A percentile compares a stretch with the other conserved stretches of the same genome.
Evolutionary conservation across 2,329 filamentous ascomycete genomes (phyloP).

Genomic region (Neopestalotiopsis sp.): DNA sequence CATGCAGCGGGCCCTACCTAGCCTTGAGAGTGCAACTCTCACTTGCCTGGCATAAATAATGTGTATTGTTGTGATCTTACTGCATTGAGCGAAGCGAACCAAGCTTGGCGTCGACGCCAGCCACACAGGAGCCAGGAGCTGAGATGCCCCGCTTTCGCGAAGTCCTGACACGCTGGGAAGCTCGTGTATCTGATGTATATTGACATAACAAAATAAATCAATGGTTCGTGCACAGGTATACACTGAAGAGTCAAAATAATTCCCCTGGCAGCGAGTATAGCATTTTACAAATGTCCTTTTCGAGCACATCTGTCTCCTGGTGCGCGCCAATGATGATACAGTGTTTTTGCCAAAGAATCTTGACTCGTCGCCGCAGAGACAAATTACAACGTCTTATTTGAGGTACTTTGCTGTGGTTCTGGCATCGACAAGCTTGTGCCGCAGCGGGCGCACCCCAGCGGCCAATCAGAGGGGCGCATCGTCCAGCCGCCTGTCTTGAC

Average conservation of each 20-base stretch:
- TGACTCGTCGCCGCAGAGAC: constrained; percentile 4
- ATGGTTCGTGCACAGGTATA: background rate
- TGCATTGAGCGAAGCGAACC: constrained; percentile 1
- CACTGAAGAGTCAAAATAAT: background rate
- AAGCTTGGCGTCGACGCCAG: background rate
- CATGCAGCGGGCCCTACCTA: background rate
- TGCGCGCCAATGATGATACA: background rate
- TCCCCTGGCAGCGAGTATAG: background rate
- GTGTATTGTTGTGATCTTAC: background rate
- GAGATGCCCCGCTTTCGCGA: background rate
- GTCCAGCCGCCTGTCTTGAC: constrained; percentile 8
- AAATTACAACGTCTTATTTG: background rate
- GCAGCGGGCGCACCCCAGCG: background rate
- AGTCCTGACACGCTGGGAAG: background rate
- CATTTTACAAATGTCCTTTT: background rate
- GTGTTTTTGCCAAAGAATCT: background rate
- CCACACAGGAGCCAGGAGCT: background rate
- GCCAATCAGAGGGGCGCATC: background rate
- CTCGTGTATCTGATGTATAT: background rate
- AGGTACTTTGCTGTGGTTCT: background rate
- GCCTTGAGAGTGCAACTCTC: background rate
- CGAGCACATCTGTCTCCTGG: background rate
- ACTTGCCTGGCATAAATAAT: background rate
- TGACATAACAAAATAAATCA: background rate
- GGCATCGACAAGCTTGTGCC: constrained; percentile 6